Conservation (phyloP, 495 filamentous ascomycete genomes). For the Jackrogersella multiformis region DNA sequence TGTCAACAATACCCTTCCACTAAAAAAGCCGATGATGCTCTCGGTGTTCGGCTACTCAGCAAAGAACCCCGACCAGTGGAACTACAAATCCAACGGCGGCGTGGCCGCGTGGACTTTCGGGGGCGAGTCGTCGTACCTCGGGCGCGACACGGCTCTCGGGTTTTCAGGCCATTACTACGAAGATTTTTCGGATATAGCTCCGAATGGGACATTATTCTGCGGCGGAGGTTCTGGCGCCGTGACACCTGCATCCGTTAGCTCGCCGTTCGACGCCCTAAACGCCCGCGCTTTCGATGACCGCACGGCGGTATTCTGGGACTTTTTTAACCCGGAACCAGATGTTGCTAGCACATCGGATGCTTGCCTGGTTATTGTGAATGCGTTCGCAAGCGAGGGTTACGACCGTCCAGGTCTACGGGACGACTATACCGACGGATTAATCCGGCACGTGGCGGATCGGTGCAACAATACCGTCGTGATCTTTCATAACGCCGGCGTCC, state of each 20-base stretch:
- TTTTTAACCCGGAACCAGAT: constrained; percentile 41
- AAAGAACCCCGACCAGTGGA: constrained; percentile 37
- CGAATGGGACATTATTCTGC: constrained; percentile 55
- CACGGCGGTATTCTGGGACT: constrained; percentile 52
- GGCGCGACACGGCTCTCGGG: constrained; percentile 34
- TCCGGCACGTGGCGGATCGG: constrained; percentile 55
- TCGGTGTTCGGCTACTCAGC: constrained; percentile 51
- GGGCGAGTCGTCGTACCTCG: constrained; percentile 45
- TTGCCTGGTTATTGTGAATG: constrained; percentile 65
- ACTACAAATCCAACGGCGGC: constrained; percentile 52
- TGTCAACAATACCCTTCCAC: constrained; percentile 55
- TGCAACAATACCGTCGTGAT: constrained; percentile 65
- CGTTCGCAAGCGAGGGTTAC: constrained; percentile 57
- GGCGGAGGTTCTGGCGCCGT: constrained; percentile 63
- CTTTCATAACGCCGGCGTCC: constrained; percentile 60
- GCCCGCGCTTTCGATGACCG: constrained; percentile 54
- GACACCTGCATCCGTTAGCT: constrained; percentile 54
- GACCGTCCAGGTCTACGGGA: constrained; percentile 46
- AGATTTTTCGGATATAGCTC: constrained; percentile 46
- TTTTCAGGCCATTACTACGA: constrained; percentile 37
- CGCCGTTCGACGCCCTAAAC: constrained; percentile 64
- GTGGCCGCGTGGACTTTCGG: constrained; percentile 39
- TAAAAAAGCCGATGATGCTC: constrained; percentile 50
- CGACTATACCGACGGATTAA: constrained; percentile 58
- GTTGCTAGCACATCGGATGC: constrained; percentile 60